These are phyloP conservation scores for Stachybotrys chartarum DNA, from an alignment of 2,329 filamentous ascomycete species.

Conservation along the genomic window DNA sequence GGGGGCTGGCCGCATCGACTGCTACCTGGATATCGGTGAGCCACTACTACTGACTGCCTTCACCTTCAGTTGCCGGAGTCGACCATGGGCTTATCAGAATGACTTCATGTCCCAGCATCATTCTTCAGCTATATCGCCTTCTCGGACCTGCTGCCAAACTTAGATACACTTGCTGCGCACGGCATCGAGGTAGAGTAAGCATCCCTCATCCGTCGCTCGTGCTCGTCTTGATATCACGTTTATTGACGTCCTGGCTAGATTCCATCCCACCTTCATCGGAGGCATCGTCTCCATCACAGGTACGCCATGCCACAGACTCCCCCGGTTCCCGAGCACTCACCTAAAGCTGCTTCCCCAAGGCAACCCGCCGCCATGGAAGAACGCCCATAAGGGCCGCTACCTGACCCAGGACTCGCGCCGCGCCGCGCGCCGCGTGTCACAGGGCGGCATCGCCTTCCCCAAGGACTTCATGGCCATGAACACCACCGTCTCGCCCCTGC, in stretches of 20 bases:
- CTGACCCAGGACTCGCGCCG: constrained; percentile 33
- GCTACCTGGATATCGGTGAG: constrained; percentile 59
- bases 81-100: background rate
- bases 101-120: constrained; percentile 44
- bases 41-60: background rate
- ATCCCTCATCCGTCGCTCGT: background rate
- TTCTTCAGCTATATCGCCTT: constrained; percentile 52
- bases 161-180: constrained; percentile 46
- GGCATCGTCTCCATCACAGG: constrained; percentile 43
- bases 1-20: constrained; percentile 52
- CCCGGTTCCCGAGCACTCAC: background rate
- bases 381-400: constrained; percentile 61
- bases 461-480: constrained; percentile 34
- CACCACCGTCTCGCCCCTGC: constrained; percentile 49
- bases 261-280: constrained; percentile 66
- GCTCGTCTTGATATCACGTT: background rate
- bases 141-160: constrained; percentile 49
- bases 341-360: constrained; percentile 30
- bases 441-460: constrained; percentile 28
- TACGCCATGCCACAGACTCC: background rate
- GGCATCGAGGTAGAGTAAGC: constrained; percentile 59
- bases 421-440: constrained; percentile 28
- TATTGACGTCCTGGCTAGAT: constrained; percentile 31
- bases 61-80: constrained; percentile 1
- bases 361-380: constrained; percentile 68